A percentile compares a stretch with the other conserved stretches of the same genome.
These are phyloP conservation scores for Ascochyta rabiei DNA, from an alignment of 2,329 filamentous ascomycete genomes.

Conservation along the genomic window DNA sequence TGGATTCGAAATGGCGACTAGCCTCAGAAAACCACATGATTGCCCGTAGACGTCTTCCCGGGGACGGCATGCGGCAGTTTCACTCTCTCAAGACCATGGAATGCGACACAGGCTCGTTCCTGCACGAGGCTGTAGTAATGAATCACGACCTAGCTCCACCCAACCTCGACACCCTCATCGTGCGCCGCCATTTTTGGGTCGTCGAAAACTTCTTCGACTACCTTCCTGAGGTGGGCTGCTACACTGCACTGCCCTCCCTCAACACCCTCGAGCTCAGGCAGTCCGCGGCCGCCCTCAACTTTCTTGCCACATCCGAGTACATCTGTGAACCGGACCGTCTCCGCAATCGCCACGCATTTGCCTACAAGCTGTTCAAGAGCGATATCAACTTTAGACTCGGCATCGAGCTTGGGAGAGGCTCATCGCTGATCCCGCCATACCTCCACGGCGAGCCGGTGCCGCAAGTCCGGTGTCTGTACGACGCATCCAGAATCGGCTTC, in stretches of 20 bases:
- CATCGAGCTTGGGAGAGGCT: slow-evolving; percentile 31
- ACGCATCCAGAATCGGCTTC: slow-evolving; percentile 55
- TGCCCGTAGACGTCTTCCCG: slow-evolving; percentile 22
- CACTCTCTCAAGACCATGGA: slow-evolving; percentile 36
- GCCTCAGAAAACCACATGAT: slow-evolving; percentile 21
- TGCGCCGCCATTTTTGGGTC: slow-evolving; percentile 32
- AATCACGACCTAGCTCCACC: slow-evolving; percentile 37
- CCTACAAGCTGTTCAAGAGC: slow-evolving; percentile 31
- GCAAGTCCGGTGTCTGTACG: slow-evolving; percentile 33
- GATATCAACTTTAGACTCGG: slow-evolving; percentile 37
- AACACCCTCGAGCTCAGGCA: slow-evolving; percentile 38
- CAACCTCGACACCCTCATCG: slow-evolving; percentile 33
- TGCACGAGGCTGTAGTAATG: slow-evolving; percentile 36
- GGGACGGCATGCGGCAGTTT: slow-evolving; percentile 41
- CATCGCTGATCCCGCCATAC: slow-evolving; percentile 40
- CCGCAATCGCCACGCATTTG: slow-evolving; percentile 35
- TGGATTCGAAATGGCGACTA: slow-evolving; percentile 32
- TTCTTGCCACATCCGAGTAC: slow-evolving; percentile 19
- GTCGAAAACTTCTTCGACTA: slow-evolving; percentile 36
- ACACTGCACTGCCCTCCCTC: slow-evolving; percentile 34
- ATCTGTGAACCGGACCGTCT: slow-evolving; percentile 34
- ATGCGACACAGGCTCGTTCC: slow-evolving; percentile 40
- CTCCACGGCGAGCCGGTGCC: slow-evolving; percentile 38
- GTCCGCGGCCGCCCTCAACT: slow-evolving; percentile 19
- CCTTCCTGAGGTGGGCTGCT: slow-evolving; percentile 32